A percentile compares a stretch with the other conserved stretches of the same genome.
These are phyloP conservation scores for Metschnikowia peoriensis DNA, from an alignment of 805 yeast genomes.

Conservation along the genomic window DNA sequence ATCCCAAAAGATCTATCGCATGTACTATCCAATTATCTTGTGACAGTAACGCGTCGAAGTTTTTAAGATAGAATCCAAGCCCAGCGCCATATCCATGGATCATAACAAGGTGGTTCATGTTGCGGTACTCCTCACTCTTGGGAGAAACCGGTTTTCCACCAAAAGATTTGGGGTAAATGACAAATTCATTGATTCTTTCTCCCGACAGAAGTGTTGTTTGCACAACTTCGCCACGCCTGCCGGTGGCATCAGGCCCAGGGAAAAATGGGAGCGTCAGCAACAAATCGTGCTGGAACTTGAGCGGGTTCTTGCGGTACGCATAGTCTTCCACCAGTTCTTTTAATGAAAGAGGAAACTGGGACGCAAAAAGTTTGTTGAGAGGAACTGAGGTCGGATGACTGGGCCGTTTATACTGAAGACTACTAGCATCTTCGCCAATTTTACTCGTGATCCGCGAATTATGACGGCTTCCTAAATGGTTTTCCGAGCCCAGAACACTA, in stretches of 20 bases:
- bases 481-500: neutral
- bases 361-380: slow-evolving; percentile 48
- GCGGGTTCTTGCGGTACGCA: slow-evolving; percentile 33
- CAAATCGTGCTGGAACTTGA: slow-evolving; percentile 47
- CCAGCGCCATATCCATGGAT: slow-evolving; percentile 48
- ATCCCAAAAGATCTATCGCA: slow-evolving; percentile 86
- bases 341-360: slow-evolving; percentile 57
- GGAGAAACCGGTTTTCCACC: neutral
- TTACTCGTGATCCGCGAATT: neutral
- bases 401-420: slow-evolving; percentile 43
- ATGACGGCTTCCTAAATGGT: neutral
- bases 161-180: slow-evolving; percentile 25
- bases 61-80: slow-evolving; percentile 43
- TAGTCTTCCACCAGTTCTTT: slow-evolving; percentile 56
- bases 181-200: slow-evolving; percentile 40
- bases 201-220: slow-evolving; percentile 31
- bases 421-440: neutral
- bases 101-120: slow-evolving; percentile 35
- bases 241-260: slow-evolving; percentile 32
- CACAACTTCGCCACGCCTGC: slow-evolving; percentile 31
- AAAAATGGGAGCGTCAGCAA: slow-evolving; percentile 47
- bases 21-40: slow-evolving; percentile 66
- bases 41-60: slow-evolving; percentile 27
- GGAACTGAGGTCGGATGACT: slow-evolving; percentile 73
- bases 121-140: slow-evolving; percentile 1